A percentile compares a stretch with the other conserved stretches of the same genome.
Conservation (phyloP, 1,139 yeast genomes). For the Pichia sp. region DNA sequence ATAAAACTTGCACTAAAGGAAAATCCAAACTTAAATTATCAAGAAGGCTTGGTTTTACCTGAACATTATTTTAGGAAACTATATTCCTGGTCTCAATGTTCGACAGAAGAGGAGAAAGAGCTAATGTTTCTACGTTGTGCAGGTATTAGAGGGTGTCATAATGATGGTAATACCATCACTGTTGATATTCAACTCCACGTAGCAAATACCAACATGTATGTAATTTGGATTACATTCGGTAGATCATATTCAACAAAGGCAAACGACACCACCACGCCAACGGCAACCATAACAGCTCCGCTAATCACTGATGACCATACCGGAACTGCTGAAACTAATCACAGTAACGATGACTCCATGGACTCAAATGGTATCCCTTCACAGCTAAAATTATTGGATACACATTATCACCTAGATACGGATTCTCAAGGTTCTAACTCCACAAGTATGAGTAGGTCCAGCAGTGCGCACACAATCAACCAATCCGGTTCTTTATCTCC, state of each 20-base stretch:
- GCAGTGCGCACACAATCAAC: conserved; percentile 35
- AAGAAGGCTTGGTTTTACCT: conserved; percentile 64
- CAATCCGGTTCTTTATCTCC: conserved; percentile 17
- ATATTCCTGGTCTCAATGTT: conserved; percentile 31
- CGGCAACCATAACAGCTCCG: neutral
- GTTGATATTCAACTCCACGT: conserved; percentile 82
- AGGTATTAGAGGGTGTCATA: conserved; percentile 65
- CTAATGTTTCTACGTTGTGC: conserved; percentile 52
- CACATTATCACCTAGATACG: conserved; percentile 5
- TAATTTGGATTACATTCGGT: conserved; percentile 87
- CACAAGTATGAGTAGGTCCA: conserved; percentile 25
- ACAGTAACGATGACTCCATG: conserved; percentile 13
- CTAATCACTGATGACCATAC: neutral
- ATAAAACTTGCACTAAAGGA: conserved; percentile 46
- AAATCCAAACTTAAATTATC: conserved; percentile 38
- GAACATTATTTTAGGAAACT: conserved; percentile 81
- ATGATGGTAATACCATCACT: conserved; percentile 60
- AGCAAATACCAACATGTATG: conserved; percentile 52
- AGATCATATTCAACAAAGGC: conserved; percentile 33
- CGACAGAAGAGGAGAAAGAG: conserved; percentile 33
- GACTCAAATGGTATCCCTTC: conserved; percentile 41
- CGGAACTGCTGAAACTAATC: neutral
- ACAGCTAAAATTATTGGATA: conserved; percentile 43
- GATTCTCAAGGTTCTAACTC: conserved; percentile 13
- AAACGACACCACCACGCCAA: conserved; percentile 1